These are phyloP conservation scores for Colletotrichum sp. DNA, from an alignment of 2,329 filamentous ascomycete genomes.

Conservation along the genomic window DNA sequence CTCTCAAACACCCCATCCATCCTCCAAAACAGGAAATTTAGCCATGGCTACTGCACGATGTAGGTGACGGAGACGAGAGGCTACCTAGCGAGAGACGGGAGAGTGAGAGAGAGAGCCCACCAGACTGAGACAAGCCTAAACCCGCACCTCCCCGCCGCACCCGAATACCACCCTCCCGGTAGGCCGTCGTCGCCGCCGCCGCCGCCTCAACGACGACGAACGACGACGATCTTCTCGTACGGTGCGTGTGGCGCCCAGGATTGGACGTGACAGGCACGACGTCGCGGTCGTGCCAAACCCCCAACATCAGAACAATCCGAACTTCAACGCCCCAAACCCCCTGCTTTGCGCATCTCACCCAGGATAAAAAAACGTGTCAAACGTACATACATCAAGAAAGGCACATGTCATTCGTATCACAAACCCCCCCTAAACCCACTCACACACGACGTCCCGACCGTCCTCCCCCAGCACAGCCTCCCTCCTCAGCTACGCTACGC, in stretches of 20 bases:
- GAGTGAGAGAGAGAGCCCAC: neutral
- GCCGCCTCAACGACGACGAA: neutral
- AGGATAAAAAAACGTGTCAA: neutral
- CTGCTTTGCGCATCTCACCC: neutral
- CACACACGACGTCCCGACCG: neutral
- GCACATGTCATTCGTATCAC: neutral
- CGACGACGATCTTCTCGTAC: neutral
- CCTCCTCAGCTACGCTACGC: neutral
- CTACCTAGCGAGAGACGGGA: neutral
- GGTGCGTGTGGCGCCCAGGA: neutral
- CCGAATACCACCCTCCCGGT: conserved; percentile 11
- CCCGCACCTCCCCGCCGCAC: neutral
- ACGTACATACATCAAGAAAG: neutral
- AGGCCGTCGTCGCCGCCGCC: neutral
- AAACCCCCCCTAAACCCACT: neutral
- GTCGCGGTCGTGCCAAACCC: neutral
- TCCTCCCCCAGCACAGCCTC: neutral
- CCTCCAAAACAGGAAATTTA: neutral
- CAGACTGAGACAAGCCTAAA: conserved; percentile 6
- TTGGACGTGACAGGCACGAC: neutral
- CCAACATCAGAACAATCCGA: neutral
- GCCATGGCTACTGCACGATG: neutral
- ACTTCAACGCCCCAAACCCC: neutral
- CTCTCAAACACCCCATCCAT: neutral
- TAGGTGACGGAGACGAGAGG: neutral